phyloP scores from a whole-genome alignment of 768 basidiomycete genomes.

The Mycena filopes region DNA sequence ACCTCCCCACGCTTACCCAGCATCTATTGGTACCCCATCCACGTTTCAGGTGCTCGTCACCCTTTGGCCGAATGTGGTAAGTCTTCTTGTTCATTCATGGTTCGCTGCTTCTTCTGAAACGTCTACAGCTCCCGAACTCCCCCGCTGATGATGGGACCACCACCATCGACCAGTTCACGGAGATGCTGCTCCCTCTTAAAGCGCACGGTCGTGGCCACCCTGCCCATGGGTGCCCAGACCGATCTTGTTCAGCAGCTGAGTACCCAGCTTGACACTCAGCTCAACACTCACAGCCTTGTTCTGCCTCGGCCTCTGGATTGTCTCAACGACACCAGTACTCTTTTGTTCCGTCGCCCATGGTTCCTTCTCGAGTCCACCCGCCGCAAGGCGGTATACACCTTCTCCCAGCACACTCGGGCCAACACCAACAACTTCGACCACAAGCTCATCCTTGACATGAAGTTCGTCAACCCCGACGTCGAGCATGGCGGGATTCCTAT shows the following conservation, averaged over 20 bases:
- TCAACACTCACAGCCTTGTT: not conserved
- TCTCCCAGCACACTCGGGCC: not conserved
- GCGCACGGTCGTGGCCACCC: not conserved
- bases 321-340: not conserved
- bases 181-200: not conserved
- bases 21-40: not conserved
- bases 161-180: not conserved
- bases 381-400: not conserved
- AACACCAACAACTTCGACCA: slow-evolving; percentile 11
- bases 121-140: not conserved
- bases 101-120: not conserved
- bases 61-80: slow-evolving; percentile 5
- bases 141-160: not conserved
- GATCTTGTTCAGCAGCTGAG: not conserved
- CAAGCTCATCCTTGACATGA: slow-evolving; percentile 8
- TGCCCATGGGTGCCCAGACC: not conserved
- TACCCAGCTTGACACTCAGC: not conserved
- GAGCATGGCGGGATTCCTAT: slow-evolving; percentile 4
- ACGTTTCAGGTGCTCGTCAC: not conserved
- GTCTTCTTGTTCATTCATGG: not conserved
- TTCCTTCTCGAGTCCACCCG: not conserved
- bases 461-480: slow-evolving; percentile 1
- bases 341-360: slow-evolving; percentile 3
- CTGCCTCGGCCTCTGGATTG: not conserved
- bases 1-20: not conserved